Evolutionary conservation across 2,329 filamentous ascomycete genomes (phyloP), one percentile per base, ranked within the genome.

Genomic region (Rutstroemia sp.): DNA sequence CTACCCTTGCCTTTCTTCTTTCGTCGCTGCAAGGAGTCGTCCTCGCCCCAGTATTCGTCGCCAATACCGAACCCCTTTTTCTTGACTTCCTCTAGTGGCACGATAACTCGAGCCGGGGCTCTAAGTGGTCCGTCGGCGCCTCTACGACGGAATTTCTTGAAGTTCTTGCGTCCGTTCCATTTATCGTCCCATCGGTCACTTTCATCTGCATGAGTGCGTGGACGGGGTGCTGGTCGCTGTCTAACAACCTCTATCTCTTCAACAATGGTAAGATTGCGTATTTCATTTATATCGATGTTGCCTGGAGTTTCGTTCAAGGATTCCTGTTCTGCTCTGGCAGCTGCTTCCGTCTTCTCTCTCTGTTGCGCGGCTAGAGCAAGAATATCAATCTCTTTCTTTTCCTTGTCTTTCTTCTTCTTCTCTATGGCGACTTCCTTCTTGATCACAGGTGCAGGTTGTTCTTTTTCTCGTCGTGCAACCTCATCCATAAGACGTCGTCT

Each of bases 91-190:
- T 87, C 81, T 1, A 89, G 71, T 0, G 77, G 74, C 12, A 89
- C 82, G 51, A 89, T 83, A 0, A 70, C 71, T 14, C 60, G 62
- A 9, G 36, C 21, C 6, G 63, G 48, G 52, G 60, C 69, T 67
- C 63, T 71, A 64, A 55, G 69, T 59, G 57, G 60, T 21, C 65
- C 69, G 52, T 59, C 60, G n/a, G 79, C 79, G 23, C 81, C 84
- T 53, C 81, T 77, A 54, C 76, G 78, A 21, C 79, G 78, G 67
- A 99, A 99, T 64, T 83, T 88, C 71, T 99, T 99, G 75, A 96
- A 99, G 68, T 99, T 97, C 71, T 90, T 92, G 45, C 92, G 80
- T 0, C 92, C 94, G 68, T 96, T 95, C 94, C 94, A 99, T 40
- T 78, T 79, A 0, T 89, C 84, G 62, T 96, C 82, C 92, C 92